Base-by-base conservation (phyloP, 148 eudicot genomes). In the Nyssa sinensis region DNA sequence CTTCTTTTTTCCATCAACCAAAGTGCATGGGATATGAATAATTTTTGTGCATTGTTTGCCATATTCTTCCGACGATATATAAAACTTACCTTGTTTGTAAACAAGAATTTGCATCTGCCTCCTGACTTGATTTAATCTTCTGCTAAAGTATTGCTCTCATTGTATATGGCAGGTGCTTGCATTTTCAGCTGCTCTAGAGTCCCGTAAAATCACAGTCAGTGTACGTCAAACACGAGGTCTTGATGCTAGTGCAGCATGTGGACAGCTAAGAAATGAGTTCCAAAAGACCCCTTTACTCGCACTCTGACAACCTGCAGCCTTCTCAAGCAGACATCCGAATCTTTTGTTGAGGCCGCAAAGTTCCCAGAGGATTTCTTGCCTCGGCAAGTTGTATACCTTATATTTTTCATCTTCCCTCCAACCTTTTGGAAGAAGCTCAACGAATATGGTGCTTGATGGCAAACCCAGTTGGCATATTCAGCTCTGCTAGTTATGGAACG, bases 171-270 rank as follows among this genome's bases (percentile, higher is more conserved):
- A 95, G 97, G 80, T 91, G 77, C 70, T 72, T 53, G 97, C 93
- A 70, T 96, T 96, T 79, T 80, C 88, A 47, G 84, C 86, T 64
- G 88, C 91, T 60, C 82, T 96, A 27, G 97, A 93, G 72, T 88
- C 98, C 3, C 87, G 87, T 35, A 91, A 89, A 60, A 67, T 96
- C 68, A 96, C 99, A 6, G 83, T 86, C 24, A 96, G 99, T 62
- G 86, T 91, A 67, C 98, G 98, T 17, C 97, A 91, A 75, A 96
- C 99, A 11, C 87, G 99, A 64, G 99, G 99, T 47, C 89, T 93
- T 23, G 99, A 96, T 80, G 99, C 96, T 30, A 84, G 94, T 78
- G 99, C 99, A 73, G 99, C 99, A 67, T 96, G 99, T 79, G 99
- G 99, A 49, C 99, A 96, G 71, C 88, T 96, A 68, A 76, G 97